phyloP scores from a whole-genome alignment of 192 early-diverging fungal genomes.

The Phycomyces blakesleeanus region DNA sequence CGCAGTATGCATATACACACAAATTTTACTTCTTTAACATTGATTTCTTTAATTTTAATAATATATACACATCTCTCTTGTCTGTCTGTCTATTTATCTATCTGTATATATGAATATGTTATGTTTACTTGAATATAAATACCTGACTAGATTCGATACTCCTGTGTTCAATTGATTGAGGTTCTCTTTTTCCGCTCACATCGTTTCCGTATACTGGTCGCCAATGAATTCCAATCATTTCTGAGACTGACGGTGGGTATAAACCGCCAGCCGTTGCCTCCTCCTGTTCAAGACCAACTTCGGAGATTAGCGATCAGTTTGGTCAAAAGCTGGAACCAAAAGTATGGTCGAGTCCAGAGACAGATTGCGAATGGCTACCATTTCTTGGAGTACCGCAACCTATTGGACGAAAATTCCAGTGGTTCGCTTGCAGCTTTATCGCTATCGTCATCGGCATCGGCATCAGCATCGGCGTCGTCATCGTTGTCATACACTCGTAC shows the following conservation, averaged over 20 bases:
- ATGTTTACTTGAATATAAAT: too few relatives aligned
- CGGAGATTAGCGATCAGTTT: conserved; percentile 43
- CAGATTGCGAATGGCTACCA: conserved; percentile 54
- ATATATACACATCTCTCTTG: neutral
- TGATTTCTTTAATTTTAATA: conserved; percentile 3
- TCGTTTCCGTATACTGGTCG: conserved; percentile 52
- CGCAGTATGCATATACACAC: neutral
- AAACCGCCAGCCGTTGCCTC: conserved; percentile 48
- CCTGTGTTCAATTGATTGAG: conserved; percentile 52
- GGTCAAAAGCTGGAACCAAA: conserved; percentile 54
- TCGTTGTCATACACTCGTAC: neutral
- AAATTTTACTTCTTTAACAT: neutral
- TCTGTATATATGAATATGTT: neutral
- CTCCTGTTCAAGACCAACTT: conserved; percentile 43
- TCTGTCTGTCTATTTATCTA: neutral
- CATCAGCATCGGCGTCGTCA: too few relatives aligned
- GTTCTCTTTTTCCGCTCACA: conserved; percentile 65
- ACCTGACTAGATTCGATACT: conserved; percentile 63
- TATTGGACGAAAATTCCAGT: neutral
- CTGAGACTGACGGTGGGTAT: conserved; percentile 56
- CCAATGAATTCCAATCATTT: conserved; percentile 48
- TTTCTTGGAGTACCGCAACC: conserved; percentile 43
- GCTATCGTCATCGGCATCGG: too few relatives aligned
- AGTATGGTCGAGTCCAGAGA: conserved; percentile 52
- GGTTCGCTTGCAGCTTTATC: too few relatives aligned